Evolutionary conservation across 148 eudicot species (phyloP), one percentile per base, ranked within the genome.

Genomic region (Diospyros kaki): DNA sequence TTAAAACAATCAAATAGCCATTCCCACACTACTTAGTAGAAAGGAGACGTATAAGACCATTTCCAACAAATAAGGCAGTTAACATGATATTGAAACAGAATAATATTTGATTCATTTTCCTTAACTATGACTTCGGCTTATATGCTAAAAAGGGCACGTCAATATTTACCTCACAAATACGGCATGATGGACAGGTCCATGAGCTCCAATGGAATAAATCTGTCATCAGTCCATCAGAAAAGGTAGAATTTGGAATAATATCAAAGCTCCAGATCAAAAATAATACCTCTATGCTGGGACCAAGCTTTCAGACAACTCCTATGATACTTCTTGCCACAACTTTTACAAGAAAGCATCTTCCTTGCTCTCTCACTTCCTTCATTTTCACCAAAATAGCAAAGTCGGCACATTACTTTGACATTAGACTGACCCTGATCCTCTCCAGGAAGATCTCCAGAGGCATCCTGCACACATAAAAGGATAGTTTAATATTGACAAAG

Each of bases 181-280:
- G 92, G 87, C 98, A 92, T 46, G 97, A 92, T 59, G 98, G 97
- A 75, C 98, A 95, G 53, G 93, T 71, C 98, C 97, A 95, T 59
- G 93, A 92, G 77, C 98, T 95, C 98, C 98, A 95, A 70, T 92
- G 98, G 84, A 95, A 95, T 76, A 95, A 81, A 88, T 94, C 98
- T 92, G 90, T 78, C 79, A 72, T 45, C 63, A 80, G 72, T 56
- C 13, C 58, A 78, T 10, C 58, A 75, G 62, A 77, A 71, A 13
- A 48, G 2, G 42, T 17, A 67, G 72, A 78, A 17, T 42, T 41
- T 18, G 58, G 17, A 72, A 73, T 12, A 9, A 44, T 40, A 56
- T 68, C 40, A 75, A 71, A 60, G 59, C 28, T 58, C 12, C 14
- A n/a, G 63, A 58, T 66, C 51, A 44, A 52, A 68, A 40, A 67